Percentiles rank a stretch among this genome's conserved stretches.
These are phyloP conservation scores for Tetrapyrgos nigripes DNA, from an alignment of 1,284 basidiomycete species.

Conservation along the genomic window DNA sequence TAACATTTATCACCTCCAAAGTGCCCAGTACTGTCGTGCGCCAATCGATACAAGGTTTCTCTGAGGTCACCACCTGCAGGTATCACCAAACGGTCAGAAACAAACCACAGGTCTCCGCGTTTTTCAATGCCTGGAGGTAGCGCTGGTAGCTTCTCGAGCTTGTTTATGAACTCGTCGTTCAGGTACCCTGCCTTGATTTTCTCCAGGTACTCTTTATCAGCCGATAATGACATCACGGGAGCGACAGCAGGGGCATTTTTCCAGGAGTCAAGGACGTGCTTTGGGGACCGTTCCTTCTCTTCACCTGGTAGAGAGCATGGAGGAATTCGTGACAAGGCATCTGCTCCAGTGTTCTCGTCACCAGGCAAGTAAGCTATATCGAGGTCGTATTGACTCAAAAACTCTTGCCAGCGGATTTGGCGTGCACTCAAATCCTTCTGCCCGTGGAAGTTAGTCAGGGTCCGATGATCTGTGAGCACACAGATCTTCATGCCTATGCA, in stretches of 20 bases:
- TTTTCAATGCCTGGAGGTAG: neutral
- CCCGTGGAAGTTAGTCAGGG: constrained; percentile 40
- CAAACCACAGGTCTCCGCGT: constrained; percentile 10
- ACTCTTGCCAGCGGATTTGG: constrained; percentile 41
- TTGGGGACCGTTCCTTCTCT: neutral
- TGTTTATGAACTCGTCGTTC: neutral
- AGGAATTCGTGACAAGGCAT: constrained; percentile 22
- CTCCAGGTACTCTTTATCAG: neutral
- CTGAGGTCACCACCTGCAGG: neutral
- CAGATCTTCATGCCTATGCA: constrained; percentile 37
- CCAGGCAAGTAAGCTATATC: constrained; percentile 24
- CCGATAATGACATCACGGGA: neutral
- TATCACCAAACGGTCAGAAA: constrained; percentile 9
- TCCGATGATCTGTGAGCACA: constrained; percentile 46
- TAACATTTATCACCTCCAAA: too few species aligned
- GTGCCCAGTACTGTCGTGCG: constrained; percentile 38
- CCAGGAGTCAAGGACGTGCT: neutral
- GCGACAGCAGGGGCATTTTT: neutral
- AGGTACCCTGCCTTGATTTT: neutral
- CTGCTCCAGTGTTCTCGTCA: constrained; percentile 25
- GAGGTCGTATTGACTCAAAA: constrained; percentile 32
- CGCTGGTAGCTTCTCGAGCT: neutral
- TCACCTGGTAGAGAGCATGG: too few species aligned
- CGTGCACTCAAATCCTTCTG: constrained; percentile 39
- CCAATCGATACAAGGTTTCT: constrained; percentile 18